phyloP scores from a whole-genome alignment of 2,329 filamentous ascomycete genomes.

The Ascocoryne sarcoides region DNA sequence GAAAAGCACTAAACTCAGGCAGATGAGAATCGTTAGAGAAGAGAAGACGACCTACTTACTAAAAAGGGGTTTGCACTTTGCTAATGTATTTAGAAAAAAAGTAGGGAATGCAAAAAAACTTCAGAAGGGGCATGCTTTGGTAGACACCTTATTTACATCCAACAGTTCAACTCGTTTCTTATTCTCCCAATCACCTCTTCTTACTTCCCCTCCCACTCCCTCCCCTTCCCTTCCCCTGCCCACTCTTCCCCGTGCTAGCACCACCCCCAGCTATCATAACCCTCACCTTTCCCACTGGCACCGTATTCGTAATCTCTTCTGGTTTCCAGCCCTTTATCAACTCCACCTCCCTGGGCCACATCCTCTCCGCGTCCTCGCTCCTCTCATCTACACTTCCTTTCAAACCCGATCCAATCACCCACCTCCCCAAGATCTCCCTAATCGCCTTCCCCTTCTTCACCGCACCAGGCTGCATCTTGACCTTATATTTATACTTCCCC shows the following conservation, averaged over 20 bases:
- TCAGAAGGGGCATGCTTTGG: too few relatives aligned
- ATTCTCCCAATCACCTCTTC: constrained; percentile 9
- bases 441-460: constrained; percentile 93
- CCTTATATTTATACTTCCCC: constrained; percentile 78
- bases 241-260: constrained; percentile 12
- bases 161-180: background rate
- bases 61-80: too few relatives aligned
- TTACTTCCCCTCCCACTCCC: constrained; percentile 26
- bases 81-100: too few relatives aligned
- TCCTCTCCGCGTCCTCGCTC: constrained; percentile 57
- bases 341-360: constrained; percentile 83
- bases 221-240: constrained; percentile 20
- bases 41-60: too few relatives aligned
- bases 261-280: constrained; percentile 63
- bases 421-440: constrained; percentile 77
- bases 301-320: constrained; percentile 69
- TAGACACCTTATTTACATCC: too few relatives aligned
- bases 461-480: constrained; percentile 82
- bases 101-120: too few relatives aligned
- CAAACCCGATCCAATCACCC: constrained; percentile 53
- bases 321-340: constrained; percentile 72
- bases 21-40: too few relatives aligned
- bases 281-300: constrained; percentile 72
- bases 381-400: constrained; percentile 54
- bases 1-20: too few relatives aligned